These are phyloP conservation scores for Talaromyces adpressus DNA, from an alignment of 495 filamentous ascomycete species.

Conservation along the genomic window DNA sequence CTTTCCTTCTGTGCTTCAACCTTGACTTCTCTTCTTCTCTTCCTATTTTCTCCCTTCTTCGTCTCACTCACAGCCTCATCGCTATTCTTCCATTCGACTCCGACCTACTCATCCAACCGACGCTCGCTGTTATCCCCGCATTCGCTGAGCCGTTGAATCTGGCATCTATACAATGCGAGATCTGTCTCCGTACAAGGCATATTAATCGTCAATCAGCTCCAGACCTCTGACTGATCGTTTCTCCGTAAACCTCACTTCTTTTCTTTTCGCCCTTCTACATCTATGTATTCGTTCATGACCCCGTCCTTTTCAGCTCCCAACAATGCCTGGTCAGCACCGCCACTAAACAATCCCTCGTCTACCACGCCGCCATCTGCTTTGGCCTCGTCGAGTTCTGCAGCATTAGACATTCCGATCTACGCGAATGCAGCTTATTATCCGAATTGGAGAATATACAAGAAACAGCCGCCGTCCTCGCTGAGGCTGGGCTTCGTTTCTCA, in stretches of 20 bases:
- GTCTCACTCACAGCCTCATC: slow-evolving; percentile 10
- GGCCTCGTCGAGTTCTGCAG: slow-evolving; percentile 13
- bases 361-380: slow-evolving; percentile 18
- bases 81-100: neutral
- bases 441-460: slow-evolving; percentile 72
- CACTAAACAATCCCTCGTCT: slow-evolving; percentile 17
- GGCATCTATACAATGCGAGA: neutral
- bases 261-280: slow-evolving; percentile 15
- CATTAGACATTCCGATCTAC: slow-evolving; percentile 35
- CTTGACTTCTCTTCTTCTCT: slow-evolving; percentile 1
- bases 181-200: neutral
- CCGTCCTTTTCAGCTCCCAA: slow-evolving; percentile 2
- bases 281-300: slow-evolving; percentile 7
- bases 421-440: slow-evolving; percentile 85
- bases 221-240: neutral
- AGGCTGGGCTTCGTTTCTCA: slow-evolving; percentile 65
- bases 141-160: neutral
- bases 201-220: neutral
- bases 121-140: neutral
- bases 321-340: slow-evolving; percentile 6
- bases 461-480: slow-evolving; percentile 70
- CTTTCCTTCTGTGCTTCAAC: neutral
- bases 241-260: slow-evolving; percentile 8
- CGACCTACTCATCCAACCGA: neutral
- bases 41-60: neutral